phyloP scores from a whole-genome alignment of 768 basidiomycete species.

The Aureoboletus auriporus region DNA sequence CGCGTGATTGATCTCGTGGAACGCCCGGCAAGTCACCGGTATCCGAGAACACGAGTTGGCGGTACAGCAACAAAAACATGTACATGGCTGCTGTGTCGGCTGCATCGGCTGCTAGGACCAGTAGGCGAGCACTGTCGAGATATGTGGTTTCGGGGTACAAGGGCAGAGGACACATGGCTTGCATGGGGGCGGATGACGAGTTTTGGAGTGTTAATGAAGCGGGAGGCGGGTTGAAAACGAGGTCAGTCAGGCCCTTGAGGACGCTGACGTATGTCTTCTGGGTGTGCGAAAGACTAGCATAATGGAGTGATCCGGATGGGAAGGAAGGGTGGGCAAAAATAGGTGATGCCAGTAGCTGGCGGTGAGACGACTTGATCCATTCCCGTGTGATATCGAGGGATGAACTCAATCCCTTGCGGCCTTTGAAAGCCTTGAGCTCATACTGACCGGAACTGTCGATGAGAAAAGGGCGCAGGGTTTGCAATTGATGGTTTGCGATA shows the following conservation, averaged over 20 bases:
- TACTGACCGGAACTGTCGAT: conserved; percentile 74
- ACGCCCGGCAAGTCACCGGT: conserved; percentile 28
- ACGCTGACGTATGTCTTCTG: conserved; percentile 48
- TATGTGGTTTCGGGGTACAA: conserved; percentile 75
- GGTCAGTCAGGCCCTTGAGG: conserved; percentile 58
- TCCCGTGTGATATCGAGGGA: conserved; percentile 54
- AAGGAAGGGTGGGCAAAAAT: conserved; percentile 43
- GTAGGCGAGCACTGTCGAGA: conserved; percentile 70
- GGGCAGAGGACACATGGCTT: conserved; percentile 32
- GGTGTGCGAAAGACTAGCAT: conserved; percentile 40
- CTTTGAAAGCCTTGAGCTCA: conserved; percentile 74
- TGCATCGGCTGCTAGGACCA: conserved; percentile 64
- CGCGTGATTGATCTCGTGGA: conserved; percentile 29
- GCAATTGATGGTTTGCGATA: conserved; percentile 94
- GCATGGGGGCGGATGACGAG: conserved; percentile 30
- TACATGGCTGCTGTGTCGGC: conserved; percentile 71
- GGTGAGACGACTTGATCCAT: conserved; percentile 61
- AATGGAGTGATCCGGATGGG: conserved; percentile 40
- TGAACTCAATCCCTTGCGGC: conserved; percentile 41
- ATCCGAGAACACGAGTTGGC: conserved; percentile 62
- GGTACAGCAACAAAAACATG: conserved; percentile 78
- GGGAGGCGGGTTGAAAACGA: conserved; percentile 57
- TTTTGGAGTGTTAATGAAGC: conserved; percentile 32
- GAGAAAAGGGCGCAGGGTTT: conserved; percentile 88
- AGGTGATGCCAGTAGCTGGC: conserved; percentile 37